Conservation (phyloP, 768 basidiomycete species). For the Tricholoma flavovirens region DNA sequence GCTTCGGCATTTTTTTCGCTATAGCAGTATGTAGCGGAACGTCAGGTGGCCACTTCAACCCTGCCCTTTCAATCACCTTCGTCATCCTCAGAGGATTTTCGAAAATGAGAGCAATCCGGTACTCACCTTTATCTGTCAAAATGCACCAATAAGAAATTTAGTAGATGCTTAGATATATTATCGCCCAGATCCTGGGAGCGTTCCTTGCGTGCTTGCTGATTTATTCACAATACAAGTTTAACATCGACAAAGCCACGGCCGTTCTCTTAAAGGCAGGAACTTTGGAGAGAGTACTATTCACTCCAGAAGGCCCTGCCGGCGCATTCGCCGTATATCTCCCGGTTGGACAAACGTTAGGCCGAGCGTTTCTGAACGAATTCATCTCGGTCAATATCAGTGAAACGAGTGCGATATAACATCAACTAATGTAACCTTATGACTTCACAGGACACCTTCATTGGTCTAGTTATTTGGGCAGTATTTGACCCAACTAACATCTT, state of each 20-base stretch:
- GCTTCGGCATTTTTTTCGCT: constrained; percentile 55
- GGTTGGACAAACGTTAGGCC: constrained; percentile 37
- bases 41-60: constrained; percentile 64
- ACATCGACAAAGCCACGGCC: constrained; percentile 35
- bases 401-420: background rate
- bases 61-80: constrained; percentile 51
- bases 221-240: constrained; percentile 57
- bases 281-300: constrained; percentile 25
- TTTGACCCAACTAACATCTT: constrained; percentile 56
- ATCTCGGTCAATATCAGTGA: constrained; percentile 35
- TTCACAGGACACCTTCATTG: constrained; percentile 41
- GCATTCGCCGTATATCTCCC: constrained; percentile 47
- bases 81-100: constrained; percentile 56
- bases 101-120: constrained; percentile 45
- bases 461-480: constrained; percentile 44
- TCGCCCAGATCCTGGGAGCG: constrained; percentile 60
- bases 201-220: constrained; percentile 56
- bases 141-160: background rate
- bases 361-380: constrained; percentile 51
- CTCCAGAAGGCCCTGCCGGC: constrained; percentile 42
- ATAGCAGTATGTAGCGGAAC: constrained; percentile 44
- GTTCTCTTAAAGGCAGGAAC: constrained; percentile 19
- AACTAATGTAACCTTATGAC: background rate
- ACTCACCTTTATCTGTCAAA: background rate
- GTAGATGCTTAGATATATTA: constrained; percentile 45